A percentile compares a stretch with the other conserved stretches of the same genome.
These are phyloP conservation scores for Aspergillus japonicus DNA, from an alignment of 2,329 filamentous ascomycete genomes.

Conservation along the genomic window DNA sequence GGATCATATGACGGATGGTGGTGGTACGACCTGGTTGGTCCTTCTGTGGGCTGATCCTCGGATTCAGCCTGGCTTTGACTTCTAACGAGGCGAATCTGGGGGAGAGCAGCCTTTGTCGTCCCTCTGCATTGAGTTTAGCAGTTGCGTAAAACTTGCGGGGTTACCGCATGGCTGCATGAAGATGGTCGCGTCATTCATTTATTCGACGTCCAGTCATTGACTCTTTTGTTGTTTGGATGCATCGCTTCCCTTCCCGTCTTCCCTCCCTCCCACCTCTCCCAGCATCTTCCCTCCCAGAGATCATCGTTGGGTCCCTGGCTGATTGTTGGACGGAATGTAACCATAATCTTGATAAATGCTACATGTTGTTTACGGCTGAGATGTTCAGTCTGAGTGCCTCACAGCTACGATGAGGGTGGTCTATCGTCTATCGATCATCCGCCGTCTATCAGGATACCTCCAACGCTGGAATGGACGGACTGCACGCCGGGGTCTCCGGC, in stretches of 20 bases:
- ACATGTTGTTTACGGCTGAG: no score
- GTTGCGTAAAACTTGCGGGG: background rate
- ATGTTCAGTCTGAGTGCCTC: no score
- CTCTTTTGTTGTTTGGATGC: background rate
- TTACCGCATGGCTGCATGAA: background rate
- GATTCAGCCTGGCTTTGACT: background rate
- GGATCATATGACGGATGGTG: conserved; percentile 2
- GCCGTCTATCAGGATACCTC: background rate
- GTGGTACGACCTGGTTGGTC: conserved; percentile 7
- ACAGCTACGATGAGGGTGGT: no score
- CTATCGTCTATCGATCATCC: no score
- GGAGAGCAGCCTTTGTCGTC: background rate
- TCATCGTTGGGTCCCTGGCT: background rate
- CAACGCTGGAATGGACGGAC: background rate
- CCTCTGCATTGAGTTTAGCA: background rate
- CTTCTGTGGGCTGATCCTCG: conserved; percentile 6
- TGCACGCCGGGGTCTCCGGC: background rate
- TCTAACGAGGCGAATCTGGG: conserved; percentile 1
- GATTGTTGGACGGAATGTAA: background rate
- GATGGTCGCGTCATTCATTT: background rate
- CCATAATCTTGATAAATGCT: background rate
- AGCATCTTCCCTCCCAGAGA: background rate
- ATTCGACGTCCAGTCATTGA: background rate
- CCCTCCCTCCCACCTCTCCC: background rate
- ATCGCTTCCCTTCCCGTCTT: background rate